phyloP scores from a whole-genome alignment of 805 yeast species.

The Candida nitratophila region DNA sequence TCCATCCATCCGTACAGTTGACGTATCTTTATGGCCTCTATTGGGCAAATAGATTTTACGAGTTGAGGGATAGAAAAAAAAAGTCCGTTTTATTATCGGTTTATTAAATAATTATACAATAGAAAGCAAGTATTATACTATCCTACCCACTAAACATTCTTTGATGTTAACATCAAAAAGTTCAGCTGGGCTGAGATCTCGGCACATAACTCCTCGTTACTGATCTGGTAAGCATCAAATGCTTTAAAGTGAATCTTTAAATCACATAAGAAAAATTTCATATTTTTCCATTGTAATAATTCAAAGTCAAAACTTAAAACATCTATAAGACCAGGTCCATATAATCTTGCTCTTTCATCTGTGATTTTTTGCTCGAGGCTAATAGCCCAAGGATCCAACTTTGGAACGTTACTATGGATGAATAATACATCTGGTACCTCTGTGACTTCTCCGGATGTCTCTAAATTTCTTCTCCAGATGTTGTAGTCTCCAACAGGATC shows the following conservation, averaged over 20 bases:
- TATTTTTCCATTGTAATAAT: constrained; percentile 49
- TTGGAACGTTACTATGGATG: constrained; percentile 63
- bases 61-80: too few relatives aligned
- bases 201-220: constrained; percentile 35
- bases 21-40: too few relatives aligned
- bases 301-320: constrained; percentile 53
- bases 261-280: constrained; percentile 50
- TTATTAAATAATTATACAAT: too few relatives aligned
- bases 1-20: too few relatives aligned
- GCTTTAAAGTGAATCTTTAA: constrained; percentile 36
- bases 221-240: constrained; percentile 30
- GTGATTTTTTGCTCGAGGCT: constrained; percentile 34
- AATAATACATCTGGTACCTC: constrained; percentile 35
- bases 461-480: constrained; percentile 19
- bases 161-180: constrained; percentile 24
- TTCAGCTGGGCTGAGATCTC: constrained; percentile 43
- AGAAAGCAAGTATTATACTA: too few relatives aligned
- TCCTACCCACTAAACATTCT: too few relatives aligned
- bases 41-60: too few relatives aligned
- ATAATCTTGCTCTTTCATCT: constrained; percentile 42
- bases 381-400: constrained; percentile 54
- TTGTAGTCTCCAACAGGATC: constrained; percentile 58
- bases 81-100: too few relatives aligned
- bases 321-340: constrained; percentile 48
- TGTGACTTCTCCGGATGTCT: constrained; percentile 8